Conservation (phyloP, 805 yeast species). For the Alloascoidea hylecoeti region DNA sequence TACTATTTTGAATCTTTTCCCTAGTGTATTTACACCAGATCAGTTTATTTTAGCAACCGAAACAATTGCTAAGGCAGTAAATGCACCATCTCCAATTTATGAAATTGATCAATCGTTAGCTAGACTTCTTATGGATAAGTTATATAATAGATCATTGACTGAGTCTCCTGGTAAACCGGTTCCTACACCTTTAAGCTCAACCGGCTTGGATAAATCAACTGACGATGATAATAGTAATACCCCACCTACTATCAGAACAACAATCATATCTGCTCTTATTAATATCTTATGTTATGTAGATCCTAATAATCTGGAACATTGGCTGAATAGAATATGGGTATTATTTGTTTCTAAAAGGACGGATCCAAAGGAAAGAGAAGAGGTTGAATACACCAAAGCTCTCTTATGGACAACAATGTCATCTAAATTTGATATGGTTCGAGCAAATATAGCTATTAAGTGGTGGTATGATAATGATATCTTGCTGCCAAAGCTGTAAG, state of each 20-base stretch:
- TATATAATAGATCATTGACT: conserved; percentile 20
- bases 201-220: conserved; percentile 17
- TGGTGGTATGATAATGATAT: no score
- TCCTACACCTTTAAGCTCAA: conserved; percentile 20
- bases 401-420: conserved; percentile 39
- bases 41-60: conserved; percentile 47
- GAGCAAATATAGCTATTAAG: conserved; percentile 35
- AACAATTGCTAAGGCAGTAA: conserved; percentile 31
- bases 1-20: conserved; percentile 40
- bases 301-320: conserved; percentile 21
- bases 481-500: no score
- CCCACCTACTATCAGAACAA: conserved; percentile 28
- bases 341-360: conserved; percentile 11
- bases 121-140: conserved; percentile 22
- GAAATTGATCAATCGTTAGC: conserved; percentile 10
- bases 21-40: conserved; percentile 31
- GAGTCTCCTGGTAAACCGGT: conserved; percentile 6
- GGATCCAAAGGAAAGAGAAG: conserved; percentile 15
- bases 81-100: conserved; percentile 20
- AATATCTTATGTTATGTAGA: conserved; percentile 39
- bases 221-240: conserved; percentile 5
- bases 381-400: conserved; percentile 22
- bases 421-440: conserved; percentile 41
- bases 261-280: conserved; percentile 31
- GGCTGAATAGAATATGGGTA: conserved; percentile 32